Evolutionary conservation across 1,284 basidiomycete species (phyloP).

Genomic region (Chalciporus sp.): DNA sequence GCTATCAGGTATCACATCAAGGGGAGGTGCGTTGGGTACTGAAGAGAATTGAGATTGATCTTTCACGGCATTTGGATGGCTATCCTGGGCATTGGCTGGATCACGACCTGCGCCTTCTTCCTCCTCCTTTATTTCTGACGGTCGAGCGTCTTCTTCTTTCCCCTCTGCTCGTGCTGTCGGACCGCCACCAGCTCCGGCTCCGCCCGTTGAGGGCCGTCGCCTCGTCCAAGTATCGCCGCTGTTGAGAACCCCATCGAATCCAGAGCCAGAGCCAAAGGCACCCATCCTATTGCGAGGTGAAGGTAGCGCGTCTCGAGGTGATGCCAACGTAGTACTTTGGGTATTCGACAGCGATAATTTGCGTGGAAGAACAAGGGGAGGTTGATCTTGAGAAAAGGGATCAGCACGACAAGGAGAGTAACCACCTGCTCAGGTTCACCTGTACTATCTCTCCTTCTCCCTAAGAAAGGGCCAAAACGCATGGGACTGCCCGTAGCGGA

Average conservation of each 20-base stretch:
- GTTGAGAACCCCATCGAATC: conserved; percentile 73
- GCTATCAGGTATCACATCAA: conserved; percentile 5
- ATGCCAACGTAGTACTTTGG: conserved; percentile 48
- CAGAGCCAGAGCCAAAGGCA: conserved; percentile 48
- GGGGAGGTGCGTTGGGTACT: conserved; percentile 8
- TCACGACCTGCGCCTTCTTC: conserved; percentile 45
- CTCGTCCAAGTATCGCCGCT: conserved; percentile 69
- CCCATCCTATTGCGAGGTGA: conserved; percentile 70
- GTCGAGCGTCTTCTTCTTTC: conserved; percentile 44
- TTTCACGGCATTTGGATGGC: conserved; percentile 5
- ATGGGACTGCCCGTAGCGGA: conserved; percentile 57
- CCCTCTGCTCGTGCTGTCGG: conserved; percentile 40
- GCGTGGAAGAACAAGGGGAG: conserved; percentile 51
- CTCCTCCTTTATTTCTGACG: conserved; percentile 58
- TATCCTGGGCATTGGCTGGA: conserved; percentile 12
- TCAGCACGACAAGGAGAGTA: conserved; percentile 13
- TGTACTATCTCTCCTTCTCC: conserved; percentile 66
- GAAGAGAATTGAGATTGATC: conserved; percentile 13
- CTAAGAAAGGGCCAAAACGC: conserved; percentile 60
- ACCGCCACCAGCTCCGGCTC: conserved; percentile 41
- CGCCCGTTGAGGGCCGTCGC: conserved; percentile 57
- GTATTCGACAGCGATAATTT: conserved; percentile 71
- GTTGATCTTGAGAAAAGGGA: conserved; percentile 43
- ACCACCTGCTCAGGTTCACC: conserved; percentile 42
- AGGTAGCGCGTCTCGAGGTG: conserved; percentile 62